Conservation (phyloP, 257 asterid genomes). For the Penstemon eatonii region DNA sequence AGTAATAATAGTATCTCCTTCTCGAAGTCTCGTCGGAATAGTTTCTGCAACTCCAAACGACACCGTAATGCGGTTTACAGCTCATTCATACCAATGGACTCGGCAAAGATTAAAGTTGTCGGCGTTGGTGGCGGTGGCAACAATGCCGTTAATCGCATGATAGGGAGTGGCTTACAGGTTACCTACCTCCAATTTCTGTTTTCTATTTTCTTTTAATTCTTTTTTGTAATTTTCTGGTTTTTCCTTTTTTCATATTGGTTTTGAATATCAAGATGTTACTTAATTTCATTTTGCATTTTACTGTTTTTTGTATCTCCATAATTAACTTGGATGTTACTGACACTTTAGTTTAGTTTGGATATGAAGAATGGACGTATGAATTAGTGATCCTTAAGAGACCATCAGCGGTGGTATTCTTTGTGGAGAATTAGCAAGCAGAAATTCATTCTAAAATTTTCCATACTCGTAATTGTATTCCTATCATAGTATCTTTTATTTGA, state of each 20-base stretch:
- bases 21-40: constrained; percentile 45
- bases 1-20: constrained; percentile 17
- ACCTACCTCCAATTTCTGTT: constrained; percentile 15
- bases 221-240: not conserved
- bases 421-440: not conserved
- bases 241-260: not conserved
- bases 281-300: too few species aligned
- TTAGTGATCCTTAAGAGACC: too few species aligned
- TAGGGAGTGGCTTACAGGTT: constrained; percentile 91
- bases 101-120: constrained; percentile 91
- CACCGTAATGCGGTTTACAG: constrained; percentile 48
- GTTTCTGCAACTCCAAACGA: constrained; percentile 32
- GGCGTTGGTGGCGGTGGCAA: constrained; percentile 99
- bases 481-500: not conserved
- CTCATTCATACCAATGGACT: constrained; percentile 60
- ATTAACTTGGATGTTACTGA: not conserved
- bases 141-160: constrained; percentile 98
- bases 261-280: not conserved
- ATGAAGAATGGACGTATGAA: too few species aligned
- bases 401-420: not conserved
- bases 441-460: not conserved
- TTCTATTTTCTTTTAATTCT: not conserved
- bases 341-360: not conserved
- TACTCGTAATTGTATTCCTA: not conserved
- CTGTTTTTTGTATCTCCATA: not conserved